Evolutionary conservation across 805 yeast genomes (phyloP), one percentile per base, ranked within the genome.

Genomic region (Wickerhamiella kurtzmanii): DNA sequence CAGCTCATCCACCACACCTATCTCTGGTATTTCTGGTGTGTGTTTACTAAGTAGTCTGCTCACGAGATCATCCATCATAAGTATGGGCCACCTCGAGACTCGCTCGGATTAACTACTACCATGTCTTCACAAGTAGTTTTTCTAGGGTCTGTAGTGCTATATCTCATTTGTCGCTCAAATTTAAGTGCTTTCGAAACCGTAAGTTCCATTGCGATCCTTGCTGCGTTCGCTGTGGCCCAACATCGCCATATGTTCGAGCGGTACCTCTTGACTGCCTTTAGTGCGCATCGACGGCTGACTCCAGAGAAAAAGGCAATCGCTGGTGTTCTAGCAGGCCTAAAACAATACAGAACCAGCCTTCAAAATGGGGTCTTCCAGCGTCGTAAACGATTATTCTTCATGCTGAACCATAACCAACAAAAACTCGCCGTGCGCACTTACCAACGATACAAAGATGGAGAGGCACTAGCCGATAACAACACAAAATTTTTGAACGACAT

Each of bases 341-440:
- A 53, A n/a, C 42, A 37, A 25, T 61, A 60, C 37, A 22, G 25
- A 4, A 47, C 37, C 15, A 5, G 41, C 3, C 46, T 47, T 25
- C 46, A 41, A 45, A 32, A 48, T 13, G 25, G 43, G 16, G 22
- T 54, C 3, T 35, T 58, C 2, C 46, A 49, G 13, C 51, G 62
- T 13, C 49, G 57, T 17, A 50, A 56, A 9, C 37, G 47, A 35
- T 51, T 63, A 22, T 62, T 54, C 44, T 52, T 56, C 36, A 55
- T 51, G 49, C 53, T 80, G 73, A 58, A 73, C 3, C 68, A 73
- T 68, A 64, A 73, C 45, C 85, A 79, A 52, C 83, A 79, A 56
- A 63, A 68, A 13, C 59, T 76, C 28, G 76, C 77, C 20, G 67
- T 65, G 9, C 80, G 0, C 79, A 82, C 64, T 51, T 71, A 22